phyloP scores from a whole-genome alignment of 208 protist species.

The Trypanosoma mega region DNA sequence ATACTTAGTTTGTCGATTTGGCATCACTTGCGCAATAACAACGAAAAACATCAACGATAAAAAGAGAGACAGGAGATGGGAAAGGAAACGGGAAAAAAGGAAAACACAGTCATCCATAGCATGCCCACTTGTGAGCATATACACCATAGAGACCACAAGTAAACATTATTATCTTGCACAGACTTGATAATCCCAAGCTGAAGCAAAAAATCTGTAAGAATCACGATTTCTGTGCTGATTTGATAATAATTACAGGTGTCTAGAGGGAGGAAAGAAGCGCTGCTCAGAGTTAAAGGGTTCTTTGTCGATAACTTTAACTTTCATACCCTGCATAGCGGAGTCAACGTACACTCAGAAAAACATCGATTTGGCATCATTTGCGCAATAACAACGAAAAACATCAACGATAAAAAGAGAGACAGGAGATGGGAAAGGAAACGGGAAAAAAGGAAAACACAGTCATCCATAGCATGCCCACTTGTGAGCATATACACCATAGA shows the following conservation, averaged over 20 bases:
- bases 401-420: too few relatives aligned
- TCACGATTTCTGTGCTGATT: slow-evolving; percentile 24
- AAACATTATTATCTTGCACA: slow-evolving; percentile 16
- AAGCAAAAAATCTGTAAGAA: slow-evolving; percentile 11
- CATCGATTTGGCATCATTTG: slow-evolving; percentile 27
- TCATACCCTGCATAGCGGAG: slow-evolving; percentile 20
- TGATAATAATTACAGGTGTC: neutral
- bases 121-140: too few relatives aligned
- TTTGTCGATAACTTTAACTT: slow-evolving; percentile 17
- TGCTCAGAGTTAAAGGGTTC: slow-evolving; percentile 41
- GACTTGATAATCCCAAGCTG: slow-evolving; percentile 23
- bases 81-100: slow-evolving; percentile 13
- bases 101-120: slow-evolving; percentile 10
- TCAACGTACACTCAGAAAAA: slow-evolving; percentile 34
- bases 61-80: neutral
- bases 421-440: neutral
- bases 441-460: slow-evolving; percentile 17
- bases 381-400: neutral
- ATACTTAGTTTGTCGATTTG: slow-evolving; percentile 29
- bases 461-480: neutral
- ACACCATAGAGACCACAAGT: neutral
- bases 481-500: too few relatives aligned
- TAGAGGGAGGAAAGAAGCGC: neutral
- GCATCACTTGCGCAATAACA: slow-evolving; percentile 13
- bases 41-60: too few relatives aligned